Conservation (phyloP, 2,329 filamentous ascomycete genomes). For the Colletotrichum trifolii region DNA sequence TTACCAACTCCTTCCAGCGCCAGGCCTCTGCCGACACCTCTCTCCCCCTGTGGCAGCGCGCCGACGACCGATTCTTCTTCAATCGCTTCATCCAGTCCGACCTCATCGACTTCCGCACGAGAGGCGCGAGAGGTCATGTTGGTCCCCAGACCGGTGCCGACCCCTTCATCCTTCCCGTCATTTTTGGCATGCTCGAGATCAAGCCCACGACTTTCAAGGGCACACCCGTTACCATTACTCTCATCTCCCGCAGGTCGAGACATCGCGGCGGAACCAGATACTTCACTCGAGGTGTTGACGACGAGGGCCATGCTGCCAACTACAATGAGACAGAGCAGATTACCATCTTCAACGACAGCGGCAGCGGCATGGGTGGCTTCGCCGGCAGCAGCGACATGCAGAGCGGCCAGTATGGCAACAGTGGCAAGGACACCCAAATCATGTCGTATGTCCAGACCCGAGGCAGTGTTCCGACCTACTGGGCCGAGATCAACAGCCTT, state of each 20-base stretch:
- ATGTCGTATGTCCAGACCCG: slow-evolving; percentile 96
- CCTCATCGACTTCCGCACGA: slow-evolving; percentile 85
- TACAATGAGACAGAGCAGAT: slow-evolving; percentile 99
- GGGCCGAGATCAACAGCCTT: slow-evolving; percentile 94
- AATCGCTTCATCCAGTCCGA: slow-evolving; percentile 93
- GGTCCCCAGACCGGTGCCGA: slow-evolving; percentile 82
- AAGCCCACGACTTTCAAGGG: slow-evolving; percentile 86
- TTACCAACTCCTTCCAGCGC: slow-evolving; percentile 96
- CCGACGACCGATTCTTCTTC: slow-evolving; percentile 99
- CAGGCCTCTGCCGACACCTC: slow-evolving; percentile 81
- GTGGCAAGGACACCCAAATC: slow-evolving; percentile 83
- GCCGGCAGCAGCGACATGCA: slow-evolving; percentile 80
- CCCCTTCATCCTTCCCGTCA: slow-evolving; percentile 93
- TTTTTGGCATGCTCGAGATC: slow-evolving; percentile 96
- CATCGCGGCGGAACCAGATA: slow-evolving; percentile 92
- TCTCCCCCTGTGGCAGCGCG: slow-evolving; percentile 86
- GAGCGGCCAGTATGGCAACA: slow-evolving; percentile 73
- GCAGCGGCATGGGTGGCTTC: slow-evolving; percentile 80
- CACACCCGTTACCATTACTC: slow-evolving; percentile 82
- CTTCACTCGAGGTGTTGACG: slow-evolving; percentile 93
- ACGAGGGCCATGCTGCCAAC: slow-evolving; percentile 94
- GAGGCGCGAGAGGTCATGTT: slow-evolving; percentile 69
- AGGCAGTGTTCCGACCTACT: slow-evolving; percentile 94
- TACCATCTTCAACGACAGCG: slow-evolving; percentile 85
- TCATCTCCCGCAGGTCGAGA: slow-evolving; percentile 90